phyloP scores from a whole-genome alignment of 2,329 filamentous ascomycete species.

The Tothia fuscella region DNA sequence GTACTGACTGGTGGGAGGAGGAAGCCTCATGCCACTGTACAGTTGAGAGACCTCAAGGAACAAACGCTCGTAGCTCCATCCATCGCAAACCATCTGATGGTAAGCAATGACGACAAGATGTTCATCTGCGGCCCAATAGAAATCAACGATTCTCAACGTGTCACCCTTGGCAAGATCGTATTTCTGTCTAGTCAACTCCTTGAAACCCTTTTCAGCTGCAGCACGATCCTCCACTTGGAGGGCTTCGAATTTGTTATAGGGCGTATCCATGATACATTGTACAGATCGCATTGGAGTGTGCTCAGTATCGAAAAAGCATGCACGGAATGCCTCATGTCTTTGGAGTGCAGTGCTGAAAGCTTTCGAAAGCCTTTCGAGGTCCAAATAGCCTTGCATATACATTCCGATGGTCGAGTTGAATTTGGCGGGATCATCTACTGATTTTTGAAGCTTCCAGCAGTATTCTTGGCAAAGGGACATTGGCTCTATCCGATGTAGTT shows the following conservation, averaged over 20 bases:
- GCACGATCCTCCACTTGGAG: constrained; percentile 3
- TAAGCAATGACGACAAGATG: constrained; percentile 33
- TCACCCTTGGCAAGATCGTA: constrained; percentile 30
- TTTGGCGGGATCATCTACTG: constrained; percentile 26
- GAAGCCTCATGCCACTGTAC: constrained; percentile 25
- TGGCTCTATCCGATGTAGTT: constrained; percentile 12
- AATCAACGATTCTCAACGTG: constrained; percentile 22
- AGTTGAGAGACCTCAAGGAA: constrained; percentile 32
- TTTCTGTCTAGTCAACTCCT: constrained; percentile 19
- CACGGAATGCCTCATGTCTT: constrained; percentile 26
- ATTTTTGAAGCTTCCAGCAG: constrained; percentile 29
- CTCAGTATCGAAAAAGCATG: constrained; percentile 17
- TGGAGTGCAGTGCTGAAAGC: constrained; percentile 23
- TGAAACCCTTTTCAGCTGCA: constrained; percentile 19
- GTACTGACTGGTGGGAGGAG: constrained; percentile 21
- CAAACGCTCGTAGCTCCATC: constrained; percentile 32
- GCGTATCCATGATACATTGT: neutral
- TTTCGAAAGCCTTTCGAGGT: constrained; percentile 19
- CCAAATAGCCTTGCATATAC: constrained; percentile 23
- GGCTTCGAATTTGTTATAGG: neutral
- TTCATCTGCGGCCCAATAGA: constrained; percentile 21
- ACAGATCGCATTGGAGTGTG: neutral
- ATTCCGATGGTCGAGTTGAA: constrained; percentile 29
- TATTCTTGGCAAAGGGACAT: constrained; percentile 32
- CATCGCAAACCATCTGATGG: constrained; percentile 43